Evolutionary conservation across 345 rosid genomes (phyloP), one percentile per base, ranked within the genome.

Genomic region (Angophora floribunda): DNA sequence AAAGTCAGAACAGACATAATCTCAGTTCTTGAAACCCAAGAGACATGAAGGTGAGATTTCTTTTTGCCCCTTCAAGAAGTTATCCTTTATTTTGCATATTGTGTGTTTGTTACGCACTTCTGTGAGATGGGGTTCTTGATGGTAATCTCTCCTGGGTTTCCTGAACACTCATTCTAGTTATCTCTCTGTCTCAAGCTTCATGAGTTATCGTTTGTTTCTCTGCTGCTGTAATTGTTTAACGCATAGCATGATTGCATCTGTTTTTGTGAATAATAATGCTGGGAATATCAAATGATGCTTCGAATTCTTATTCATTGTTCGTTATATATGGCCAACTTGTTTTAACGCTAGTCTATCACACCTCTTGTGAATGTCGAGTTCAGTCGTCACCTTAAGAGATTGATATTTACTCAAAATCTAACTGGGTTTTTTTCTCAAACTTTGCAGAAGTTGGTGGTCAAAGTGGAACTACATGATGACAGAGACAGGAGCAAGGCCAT

Each of bases 401-500:
- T 22, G 51, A 50, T 45, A 22, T 82, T 82, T 82, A 61, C 44
- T 22, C 30, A 19, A 79, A 26, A 30, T 78, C 61, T 87, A 67
- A 79, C 26, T 3, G 32, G 21, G 52, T 55, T 82, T 9, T 26
- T 44, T 41, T 57, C 44, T 26, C 47, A 2, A 10, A 14, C 59
- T 52, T 36, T 28, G 52, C 87, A 87, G 90, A 87, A 87, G 50
- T 24, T 89, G 52, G 87, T 89, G 26, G 17, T 89, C 87, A 87
- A 51, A 52, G 14, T 89, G 70, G 67, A 89, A n/a, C 4, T 89
- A 57, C 85, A 28, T 51, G 87, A 87, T 30, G 26, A 26, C n/a
- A 89, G 85, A 85, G 67, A 11, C 21, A 87, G 52, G 87, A 41
- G 24, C 30, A 87, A 89, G 90, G 90, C 88, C 41, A 78, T 87